A percentile compares a stretch with the other conserved stretches of the same genome.
Evolutionary conservation across 768 basidiomycete species (phyloP).

Genomic region (Cystofilobasidium ferigula): DNA sequence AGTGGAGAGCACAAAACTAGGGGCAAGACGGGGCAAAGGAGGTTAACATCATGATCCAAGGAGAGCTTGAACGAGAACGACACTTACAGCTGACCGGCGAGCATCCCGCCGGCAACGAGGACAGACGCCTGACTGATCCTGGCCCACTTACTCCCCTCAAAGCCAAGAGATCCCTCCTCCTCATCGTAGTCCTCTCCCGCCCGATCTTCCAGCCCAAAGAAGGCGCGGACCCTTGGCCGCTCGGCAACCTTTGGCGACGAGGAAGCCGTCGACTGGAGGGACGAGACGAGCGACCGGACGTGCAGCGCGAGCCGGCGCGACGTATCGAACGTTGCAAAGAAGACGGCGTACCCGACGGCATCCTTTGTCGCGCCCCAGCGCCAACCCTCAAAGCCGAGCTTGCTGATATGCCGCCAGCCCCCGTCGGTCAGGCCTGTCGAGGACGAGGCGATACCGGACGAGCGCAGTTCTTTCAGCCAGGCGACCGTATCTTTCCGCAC

Average conservation of each 20-base stretch:
- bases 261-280: slow-evolving; percentile 4
- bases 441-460: slow-evolving; percentile 1
- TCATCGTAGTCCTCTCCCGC: background rate
- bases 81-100: slow-evolving; percentile 8
- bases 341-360: slow-evolving; percentile 22
- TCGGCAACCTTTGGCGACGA: background rate
- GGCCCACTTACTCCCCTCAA: slow-evolving; percentile 12
- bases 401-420: slow-evolving; percentile 2
- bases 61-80: background rate
- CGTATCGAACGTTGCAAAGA: slow-evolving; percentile 23
- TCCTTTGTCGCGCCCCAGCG: slow-evolving; percentile 23
- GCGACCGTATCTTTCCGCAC: slow-evolving; percentile 9
- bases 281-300: slow-evolving; percentile 13
- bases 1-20: slow-evolving; percentile 18
- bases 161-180: slow-evolving; percentile 8
- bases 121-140: slow-evolving; percentile 15
- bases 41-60: background rate
- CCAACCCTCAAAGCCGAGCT: slow-evolving; percentile 23
- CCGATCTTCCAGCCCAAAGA: slow-evolving; percentile 20
- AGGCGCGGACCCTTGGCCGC: slow-evolving; percentile 6
- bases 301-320: slow-evolving; percentile 20
- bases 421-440: background rate
- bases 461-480: slow-evolving; percentile 17
- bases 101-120: slow-evolving; percentile 14
- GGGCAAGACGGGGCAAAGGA: background rate